Percentiles rank a stretch among this genome's conserved stretches.
phyloP scores from a whole-genome alignment of 306 rosid species.

The Rosa rugosa region DNA sequence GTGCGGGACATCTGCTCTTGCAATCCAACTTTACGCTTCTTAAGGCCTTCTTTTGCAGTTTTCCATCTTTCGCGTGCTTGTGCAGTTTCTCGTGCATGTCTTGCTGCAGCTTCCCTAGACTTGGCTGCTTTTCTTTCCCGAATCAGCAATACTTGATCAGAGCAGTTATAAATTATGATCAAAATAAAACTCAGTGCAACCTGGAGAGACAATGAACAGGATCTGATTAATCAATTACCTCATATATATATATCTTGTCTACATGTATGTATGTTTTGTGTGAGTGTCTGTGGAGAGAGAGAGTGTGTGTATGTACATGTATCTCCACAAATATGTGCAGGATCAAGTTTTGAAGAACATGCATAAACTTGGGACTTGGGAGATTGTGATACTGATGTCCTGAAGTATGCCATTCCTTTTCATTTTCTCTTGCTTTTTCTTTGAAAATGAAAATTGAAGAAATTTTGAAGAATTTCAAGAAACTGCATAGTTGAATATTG shows the following conservation, averaged over 20 bases:
- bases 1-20: slow-evolving; percentile 54
- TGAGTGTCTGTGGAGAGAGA: not conserved
- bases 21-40: slow-evolving; percentile 48
- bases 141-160: slow-evolving; percentile 70
- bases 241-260: too few relatives aligned
- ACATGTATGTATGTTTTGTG: not conserved
- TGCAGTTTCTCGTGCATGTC: slow-evolving; percentile 64
- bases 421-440: not conserved
- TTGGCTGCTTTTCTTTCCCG: slow-evolving; percentile 74
- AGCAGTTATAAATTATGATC: slow-evolving; percentile 64
- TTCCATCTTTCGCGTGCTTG: slow-evolving; percentile 81
- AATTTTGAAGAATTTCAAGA: not conserved
- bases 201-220: slow-evolving; percentile 42
- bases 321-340: slow-evolving; percentile 2
- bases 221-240: slow-evolving; percentile 16
- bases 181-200: slow-evolving; percentile 54
- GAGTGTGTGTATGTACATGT: not conserved
- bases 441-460: not conserved
- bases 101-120: slow-evolving; percentile 76
- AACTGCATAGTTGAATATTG: not conserved
- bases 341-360: not conserved
- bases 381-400: not conserved
- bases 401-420: not conserved
- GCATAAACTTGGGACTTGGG: not conserved
- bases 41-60: slow-evolving; percentile 54